Percentiles rank a stretch among this genome's conserved stretches.
Conservation (phyloP, 441 rosid species). For the Croton laevigatus region DNA sequence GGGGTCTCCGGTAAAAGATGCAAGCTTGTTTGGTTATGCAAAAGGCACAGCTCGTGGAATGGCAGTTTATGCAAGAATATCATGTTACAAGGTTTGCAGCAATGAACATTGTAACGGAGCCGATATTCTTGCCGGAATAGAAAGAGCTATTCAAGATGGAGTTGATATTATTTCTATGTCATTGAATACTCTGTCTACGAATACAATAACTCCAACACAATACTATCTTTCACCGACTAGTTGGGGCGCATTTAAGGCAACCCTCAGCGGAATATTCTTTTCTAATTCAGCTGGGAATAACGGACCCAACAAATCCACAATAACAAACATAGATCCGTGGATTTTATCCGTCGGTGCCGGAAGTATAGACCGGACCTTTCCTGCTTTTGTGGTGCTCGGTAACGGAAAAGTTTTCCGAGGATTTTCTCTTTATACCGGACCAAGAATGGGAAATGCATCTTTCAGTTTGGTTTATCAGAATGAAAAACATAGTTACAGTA, state of each 20-base stretch:
- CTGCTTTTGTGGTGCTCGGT: conserved; percentile 59
- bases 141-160: neutral
- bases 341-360: conserved; percentile 86
- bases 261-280: conserved; percentile 77
- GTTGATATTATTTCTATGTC: conserved; percentile 9
- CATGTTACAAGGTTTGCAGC: conserved; percentile 8
- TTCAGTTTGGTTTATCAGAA: conserved; percentile 51
- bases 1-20: neutral
- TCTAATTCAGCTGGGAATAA: conserved; percentile 78
- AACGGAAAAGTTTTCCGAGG: conserved; percentile 43
- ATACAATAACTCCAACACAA: neutral
- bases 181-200: neutral
- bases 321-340: conserved; percentile 40
- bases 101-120: neutral
- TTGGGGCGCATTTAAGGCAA: conserved; percentile 59
- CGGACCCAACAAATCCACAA: conserved; percentile 51
- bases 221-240: conserved; percentile 45
- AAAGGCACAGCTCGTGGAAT: conserved; percentile 1
- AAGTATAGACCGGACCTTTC: conserved; percentile 73
- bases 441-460: conserved; percentile 49
- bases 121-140: conserved; percentile 6
- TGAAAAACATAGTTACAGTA: conserved; percentile 38
- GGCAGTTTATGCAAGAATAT: neutral
- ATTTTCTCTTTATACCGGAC: conserved; percentile 63
- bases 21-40: neutral